phyloP scores from a whole-genome alignment of 371 early-diverging fungal genomes.

The Rhizopus delemar region DNA sequence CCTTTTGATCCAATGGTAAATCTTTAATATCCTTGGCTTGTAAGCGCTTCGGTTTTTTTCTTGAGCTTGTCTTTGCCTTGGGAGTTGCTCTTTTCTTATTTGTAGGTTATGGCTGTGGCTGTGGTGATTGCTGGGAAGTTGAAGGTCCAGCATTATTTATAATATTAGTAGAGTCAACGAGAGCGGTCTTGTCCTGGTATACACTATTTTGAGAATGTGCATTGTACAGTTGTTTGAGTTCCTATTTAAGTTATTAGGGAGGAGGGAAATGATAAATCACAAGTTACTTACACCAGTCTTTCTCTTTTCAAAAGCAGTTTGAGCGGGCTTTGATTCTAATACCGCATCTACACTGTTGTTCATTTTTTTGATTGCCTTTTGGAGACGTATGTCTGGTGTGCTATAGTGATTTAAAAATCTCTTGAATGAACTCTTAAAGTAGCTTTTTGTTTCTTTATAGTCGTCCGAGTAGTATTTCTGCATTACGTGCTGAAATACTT shows the following conservation, averaged over 20 bases:
- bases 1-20: slow-evolving; percentile 15
- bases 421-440: too few species aligned
- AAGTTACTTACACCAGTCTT: slow-evolving; percentile 17
- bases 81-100: slow-evolving; percentile 16
- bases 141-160: slow-evolving; percentile 13
- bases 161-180: slow-evolving; percentile 18
- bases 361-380: too few species aligned
- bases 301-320: slow-evolving; percentile 18
- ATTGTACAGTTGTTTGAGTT: slow-evolving; percentile 14
- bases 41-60: slow-evolving; percentile 14
- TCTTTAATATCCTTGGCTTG: slow-evolving; percentile 11
- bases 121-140: slow-evolving; percentile 13
- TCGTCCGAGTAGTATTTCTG: too few species aligned
- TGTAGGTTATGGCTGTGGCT: slow-evolving; percentile 13
- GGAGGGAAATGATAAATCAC: slow-evolving; percentile 12
- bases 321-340: slow-evolving; percentile 7
- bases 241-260: slow-evolving; percentile 20
- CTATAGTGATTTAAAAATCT: too few species aligned
- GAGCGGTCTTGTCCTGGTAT: slow-evolving; percentile 17
- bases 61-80: slow-evolving; percentile 17
- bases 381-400: too few species aligned
- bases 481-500: too few species aligned
- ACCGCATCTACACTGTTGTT: neutral
- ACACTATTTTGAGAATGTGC: slow-evolving; percentile 14
- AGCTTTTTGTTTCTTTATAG: too few species aligned